Evolutionary conservation across 2,329 filamentous ascomycete species (phyloP), one percentile per base, ranked within the genome.

Genomic region (Fusarium dlaminii): DNA sequence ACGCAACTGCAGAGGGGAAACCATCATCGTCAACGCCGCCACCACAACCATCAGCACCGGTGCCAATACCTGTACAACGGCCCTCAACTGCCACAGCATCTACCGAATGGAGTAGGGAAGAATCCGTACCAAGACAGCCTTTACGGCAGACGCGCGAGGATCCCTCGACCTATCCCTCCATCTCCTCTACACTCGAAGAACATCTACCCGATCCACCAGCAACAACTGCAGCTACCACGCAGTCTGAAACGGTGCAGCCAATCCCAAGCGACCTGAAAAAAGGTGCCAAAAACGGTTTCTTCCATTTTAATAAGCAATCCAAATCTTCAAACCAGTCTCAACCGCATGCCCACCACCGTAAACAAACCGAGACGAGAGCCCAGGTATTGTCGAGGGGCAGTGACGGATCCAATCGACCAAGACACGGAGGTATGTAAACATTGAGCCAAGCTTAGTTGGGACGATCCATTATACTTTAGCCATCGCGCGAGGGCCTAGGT

Each of bases 251-350:
- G 40, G 68, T 55, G 30, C 73, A 66, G 27, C 52, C 60, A 30
- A 63, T 73, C 29, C 78, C 80, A 65, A 77, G 80, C 73, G 84
- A 83, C 76, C 83, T 81, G 73, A 83, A 81, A 59, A 86, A 85
- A 74, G 73, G 82, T n/a, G 82, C 84, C 66, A 87, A 86, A 77
- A 84, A 84, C 76, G 84, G 85, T 73, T 87, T 88, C 80, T 87
- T 87, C 76, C 84, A 86, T 78, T 88, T 88, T 79, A 84, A 82
- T 70, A 88, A 88, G 75, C 79, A 79, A 29, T 80, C 83, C 73
- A 86, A 84, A 73, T 80, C 84, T 58, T 81, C 82, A 52, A 85
- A 83, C 60, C 79, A 81, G 51, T 72, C 75, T 55, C 78, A 75
- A 55, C 45, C 75, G 57, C 63, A 78, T 73, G 66, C 62, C 59